phyloP scores from a whole-genome alignment of 163 green algal genomes.

The Coccomyxa subellipsoidea region DNA sequence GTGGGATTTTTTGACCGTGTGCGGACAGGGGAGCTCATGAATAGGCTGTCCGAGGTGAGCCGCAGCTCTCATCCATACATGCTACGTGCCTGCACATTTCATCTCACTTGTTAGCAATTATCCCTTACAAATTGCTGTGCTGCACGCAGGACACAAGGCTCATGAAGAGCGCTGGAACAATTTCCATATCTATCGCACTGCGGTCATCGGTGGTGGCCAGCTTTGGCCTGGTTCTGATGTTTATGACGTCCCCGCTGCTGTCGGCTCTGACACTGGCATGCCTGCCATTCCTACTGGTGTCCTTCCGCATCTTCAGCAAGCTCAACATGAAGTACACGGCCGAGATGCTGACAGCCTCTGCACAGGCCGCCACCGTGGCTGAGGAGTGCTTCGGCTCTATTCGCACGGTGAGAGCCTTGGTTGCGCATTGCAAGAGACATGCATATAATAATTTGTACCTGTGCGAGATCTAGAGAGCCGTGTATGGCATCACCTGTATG shows the following conservation, averaged over 20 bases:
- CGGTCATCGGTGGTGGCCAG: constrained; percentile 24
- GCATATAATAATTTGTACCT: constrained; percentile 8
- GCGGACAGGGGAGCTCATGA: constrained; percentile 52
- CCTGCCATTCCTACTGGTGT: constrained; percentile 35
- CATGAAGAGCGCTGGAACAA: constrained; percentile 53
- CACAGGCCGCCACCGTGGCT: constrained; percentile 32
- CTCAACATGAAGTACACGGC: constrained; percentile 34
- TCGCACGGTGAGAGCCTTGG: constrained; percentile 24
- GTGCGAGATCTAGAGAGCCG: not conserved
- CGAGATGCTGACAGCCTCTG: constrained; percentile 34
- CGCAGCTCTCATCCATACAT: not conserved
- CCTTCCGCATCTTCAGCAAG: constrained; percentile 26
- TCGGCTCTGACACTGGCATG: constrained; percentile 28
- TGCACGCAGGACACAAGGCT: constrained; percentile 42
- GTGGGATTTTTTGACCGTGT: constrained; percentile 49
- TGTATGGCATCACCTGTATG: no score
- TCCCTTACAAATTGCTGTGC: not conserved
- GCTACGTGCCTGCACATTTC: no score
- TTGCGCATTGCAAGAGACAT: not conserved
- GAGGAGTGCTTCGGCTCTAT: constrained; percentile 43
- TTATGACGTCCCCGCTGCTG: constrained; percentile 34
- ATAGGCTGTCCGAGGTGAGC: constrained; percentile 46
- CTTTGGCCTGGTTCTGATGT: constrained; percentile 44
- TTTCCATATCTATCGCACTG: constrained; percentile 38
- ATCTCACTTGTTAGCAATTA: no score